Evolutionary conservation across 2,329 filamentous ascomycete genomes (phyloP).

Genomic region (Podosphaera fusca): DNA sequence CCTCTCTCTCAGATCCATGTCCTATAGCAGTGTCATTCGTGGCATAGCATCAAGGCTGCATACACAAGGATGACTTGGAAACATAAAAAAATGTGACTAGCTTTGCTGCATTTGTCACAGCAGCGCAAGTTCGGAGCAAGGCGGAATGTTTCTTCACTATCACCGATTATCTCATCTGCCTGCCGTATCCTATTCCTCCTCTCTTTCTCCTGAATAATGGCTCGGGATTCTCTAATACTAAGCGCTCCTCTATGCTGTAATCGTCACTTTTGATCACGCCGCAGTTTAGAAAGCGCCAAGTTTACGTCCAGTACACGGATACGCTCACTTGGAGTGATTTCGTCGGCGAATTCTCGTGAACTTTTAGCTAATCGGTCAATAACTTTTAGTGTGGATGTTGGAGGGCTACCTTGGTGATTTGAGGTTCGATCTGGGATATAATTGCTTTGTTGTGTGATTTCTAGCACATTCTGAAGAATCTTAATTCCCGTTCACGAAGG

Average conservation of each 20-base stretch:
- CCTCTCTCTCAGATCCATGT: too few species aligned
- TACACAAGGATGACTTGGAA: too few species aligned
- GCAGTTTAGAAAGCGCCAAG: conserved; percentile 5
- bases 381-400: background rate
- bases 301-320: conserved; percentile 4
- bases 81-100: conserved; percentile 3
- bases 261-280: conserved; percentile 6
- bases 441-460: too few species aligned
- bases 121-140: background rate
- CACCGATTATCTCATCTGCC: background rate
- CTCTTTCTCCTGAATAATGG: conserved; percentile 3
- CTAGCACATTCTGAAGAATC: background rate
- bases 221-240: conserved; percentile 4
- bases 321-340: background rate
- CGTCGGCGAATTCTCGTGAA: background rate
- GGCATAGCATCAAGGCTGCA: too few species aligned
- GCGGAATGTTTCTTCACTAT: conserved; percentile 1
- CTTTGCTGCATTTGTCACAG: conserved; percentile 4
- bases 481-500: conserved; percentile 2
- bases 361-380: too few species aligned
- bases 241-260: conserved; percentile 5
- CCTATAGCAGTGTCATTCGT: too few species aligned
- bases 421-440: conserved; percentile 2
- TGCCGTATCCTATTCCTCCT: conserved; percentile 1
- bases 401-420: background rate